Evolutionary conservation across 129 eudicot genomes (phyloP).

Genomic region (Dittrichia graveolens): DNA sequence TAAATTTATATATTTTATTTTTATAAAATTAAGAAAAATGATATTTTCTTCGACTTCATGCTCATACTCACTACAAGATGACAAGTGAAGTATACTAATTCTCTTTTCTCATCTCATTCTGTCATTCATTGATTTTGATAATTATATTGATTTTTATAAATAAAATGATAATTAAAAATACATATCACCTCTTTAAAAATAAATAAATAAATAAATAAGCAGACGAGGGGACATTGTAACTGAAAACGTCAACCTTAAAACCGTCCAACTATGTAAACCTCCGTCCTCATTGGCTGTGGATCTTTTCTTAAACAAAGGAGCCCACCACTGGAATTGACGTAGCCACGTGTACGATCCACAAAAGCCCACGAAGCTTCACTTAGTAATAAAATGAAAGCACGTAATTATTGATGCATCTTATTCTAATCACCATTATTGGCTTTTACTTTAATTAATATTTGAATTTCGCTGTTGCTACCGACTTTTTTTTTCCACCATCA

Average conservation of each 20-base stretch:
- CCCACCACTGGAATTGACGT: slow-evolving; percentile 25
- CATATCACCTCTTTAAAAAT: too few species aligned
- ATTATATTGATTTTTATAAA: too few species aligned
- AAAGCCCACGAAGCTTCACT: slow-evolving; percentile 13
- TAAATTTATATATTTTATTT: too few species aligned
- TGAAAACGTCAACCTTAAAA: slow-evolving; percentile 31
- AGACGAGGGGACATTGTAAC: background rate
- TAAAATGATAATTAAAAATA: too few species aligned
- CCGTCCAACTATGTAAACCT: slow-evolving; percentile 33
- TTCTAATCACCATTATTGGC: slow-evolving; percentile 30
- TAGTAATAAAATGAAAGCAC: slow-evolving; percentile 13
- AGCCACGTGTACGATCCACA: slow-evolving; percentile 36
- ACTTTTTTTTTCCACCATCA: slow-evolving; percentile 33
- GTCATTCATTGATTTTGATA: too few species aligned
- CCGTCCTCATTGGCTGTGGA: slow-evolving; percentile 22
- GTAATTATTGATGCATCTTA: slow-evolving; percentile 27
- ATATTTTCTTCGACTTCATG: too few species aligned
- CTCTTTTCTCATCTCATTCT: too few species aligned
- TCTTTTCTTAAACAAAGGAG: slow-evolving; percentile 8
- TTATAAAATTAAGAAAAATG: too few species aligned
- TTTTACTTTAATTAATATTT: slow-evolving; percentile 13
- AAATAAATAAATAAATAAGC: too few species aligned
- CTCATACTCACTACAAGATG: too few species aligned
- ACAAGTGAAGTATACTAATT: too few species aligned
- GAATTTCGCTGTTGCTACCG: slow-evolving; percentile 17